phyloP scores from a whole-genome alignment of 78 protist genomes.

The Thecamonas trahens region DNA sequence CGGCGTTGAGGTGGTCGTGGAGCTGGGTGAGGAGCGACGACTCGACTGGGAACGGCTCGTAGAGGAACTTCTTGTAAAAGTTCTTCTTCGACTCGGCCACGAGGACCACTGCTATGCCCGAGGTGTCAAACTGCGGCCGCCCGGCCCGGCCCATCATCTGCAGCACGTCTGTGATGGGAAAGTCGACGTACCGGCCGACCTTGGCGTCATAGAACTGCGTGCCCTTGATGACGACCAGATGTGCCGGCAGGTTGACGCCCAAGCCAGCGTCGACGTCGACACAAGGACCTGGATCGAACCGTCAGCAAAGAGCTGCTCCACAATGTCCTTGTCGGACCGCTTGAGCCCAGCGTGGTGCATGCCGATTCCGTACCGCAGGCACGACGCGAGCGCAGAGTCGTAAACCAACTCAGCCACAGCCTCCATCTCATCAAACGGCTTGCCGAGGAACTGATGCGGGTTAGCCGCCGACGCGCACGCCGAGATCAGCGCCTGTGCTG shows the following conservation, averaged over 20 bases:
- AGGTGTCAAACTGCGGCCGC: conserved; percentile 94
- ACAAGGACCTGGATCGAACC: conserved; percentile 80
- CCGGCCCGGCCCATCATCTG: conserved; percentile 99
- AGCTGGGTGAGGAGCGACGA: conserved; percentile 64
- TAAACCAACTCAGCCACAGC: conserved; percentile 9
- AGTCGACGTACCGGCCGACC: conserved; percentile 80
- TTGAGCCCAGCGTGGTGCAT: conserved; percentile 97
- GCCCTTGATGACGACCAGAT: conserved; percentile 96
- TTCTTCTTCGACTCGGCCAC: conserved; percentile 86
- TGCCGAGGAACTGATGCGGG: conserved; percentile 52
- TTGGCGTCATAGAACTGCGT: conserved; percentile 84
- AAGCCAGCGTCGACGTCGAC: conserved; percentile 98
- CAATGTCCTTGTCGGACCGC: conserved; percentile 58
- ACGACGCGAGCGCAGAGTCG: conserved; percentile 69
- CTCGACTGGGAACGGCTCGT: conserved; percentile 99
- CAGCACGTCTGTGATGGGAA: conserved; percentile 93
- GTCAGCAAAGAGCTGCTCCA: conserved; percentile 68
- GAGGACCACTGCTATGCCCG: conserved; percentile 64
- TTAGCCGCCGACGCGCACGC: conserved; percentile 52
- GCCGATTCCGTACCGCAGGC: conserved; percentile 93
- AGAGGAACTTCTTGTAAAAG: conserved; percentile 92
- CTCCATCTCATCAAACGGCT: conserved; percentile 41
- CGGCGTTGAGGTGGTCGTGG: conserved; percentile 94
- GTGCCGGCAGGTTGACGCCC: conserved; percentile 99
- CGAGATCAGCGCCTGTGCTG: conserved; percentile 89